These are phyloP conservation scores for Talaromyces sp. DNA, from an alignment of 2,329 filamentous ascomycete species.

Conservation along the genomic window DNA sequence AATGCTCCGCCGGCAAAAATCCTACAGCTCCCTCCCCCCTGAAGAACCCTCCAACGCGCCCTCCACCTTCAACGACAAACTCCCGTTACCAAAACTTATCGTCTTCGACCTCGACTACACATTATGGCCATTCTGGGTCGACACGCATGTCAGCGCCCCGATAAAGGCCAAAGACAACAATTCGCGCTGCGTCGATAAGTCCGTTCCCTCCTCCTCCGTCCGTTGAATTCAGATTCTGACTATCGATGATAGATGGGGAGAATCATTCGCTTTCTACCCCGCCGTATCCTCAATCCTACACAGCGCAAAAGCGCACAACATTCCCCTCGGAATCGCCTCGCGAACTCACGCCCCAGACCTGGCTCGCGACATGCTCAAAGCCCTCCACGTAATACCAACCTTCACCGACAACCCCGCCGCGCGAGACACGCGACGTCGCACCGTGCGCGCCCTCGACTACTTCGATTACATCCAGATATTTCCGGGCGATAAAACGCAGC, in stretches of 20 bases:
- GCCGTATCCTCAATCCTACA: slow-evolving; percentile 67
- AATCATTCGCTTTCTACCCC: slow-evolving; percentile 66
- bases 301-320: slow-evolving; percentile 53
- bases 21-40: slow-evolving; percentile 30
- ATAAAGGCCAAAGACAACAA: slow-evolving; percentile 60
- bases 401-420: slow-evolving; percentile 39
- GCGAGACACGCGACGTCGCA: slow-evolving; percentile 38
- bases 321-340: slow-evolving; percentile 69
- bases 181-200: slow-evolving; percentile 44
- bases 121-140: slow-evolving; percentile 98
- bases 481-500: slow-evolving; percentile 77
- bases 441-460: slow-evolving; percentile 49
- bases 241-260: slow-evolving; percentile 47
- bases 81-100: slow-evolving; percentile 75
- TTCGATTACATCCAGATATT: slow-evolving; percentile 61
- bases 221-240: background rate
- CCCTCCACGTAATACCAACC: slow-evolving; percentile 59
- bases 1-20: slow-evolving; percentile 36
- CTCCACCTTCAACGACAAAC: slow-evolving; percentile 60
- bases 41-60: slow-evolving; percentile 43
- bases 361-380: slow-evolving; percentile 73
- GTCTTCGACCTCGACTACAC: slow-evolving; percentile 98
- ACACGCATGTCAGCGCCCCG: slow-evolving; percentile 81
- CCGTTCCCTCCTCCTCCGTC: slow-evolving; percentile 10
- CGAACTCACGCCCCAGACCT: slow-evolving; percentile 77